Percentiles rank a stretch among this genome's conserved stretches.
These are phyloP conservation scores for Colletotrichum caudatum DNA, from an alignment of 2,329 filamentous ascomycete species.

Conservation along the genomic window DNA sequence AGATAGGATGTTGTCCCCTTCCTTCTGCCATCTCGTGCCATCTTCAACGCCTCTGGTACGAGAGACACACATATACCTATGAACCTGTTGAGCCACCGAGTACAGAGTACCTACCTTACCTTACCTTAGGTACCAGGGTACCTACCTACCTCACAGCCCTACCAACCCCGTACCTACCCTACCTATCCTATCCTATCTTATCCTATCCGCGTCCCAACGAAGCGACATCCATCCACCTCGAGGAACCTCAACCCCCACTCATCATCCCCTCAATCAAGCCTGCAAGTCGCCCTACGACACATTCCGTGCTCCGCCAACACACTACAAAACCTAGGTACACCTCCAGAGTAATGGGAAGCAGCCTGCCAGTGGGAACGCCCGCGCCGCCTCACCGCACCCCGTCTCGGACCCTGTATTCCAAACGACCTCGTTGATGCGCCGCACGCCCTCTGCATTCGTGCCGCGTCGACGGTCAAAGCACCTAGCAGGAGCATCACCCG, in stretches of 20 bases:
- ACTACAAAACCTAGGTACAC: too few species aligned
- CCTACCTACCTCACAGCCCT: slow-evolving; percentile 20
- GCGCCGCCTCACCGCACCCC: slow-evolving; percentile 5
- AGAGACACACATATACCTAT: background rate
- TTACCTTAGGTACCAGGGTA: too few species aligned
- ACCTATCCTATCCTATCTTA: too few species aligned
- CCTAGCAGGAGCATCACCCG: too few species aligned
- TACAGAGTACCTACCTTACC: background rate
- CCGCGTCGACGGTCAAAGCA: too few species aligned
- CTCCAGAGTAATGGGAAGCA: too few species aligned
- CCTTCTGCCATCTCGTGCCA: background rate
- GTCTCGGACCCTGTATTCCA: too few species aligned
- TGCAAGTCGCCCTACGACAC: background rate
- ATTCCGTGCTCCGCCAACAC: too few species aligned
- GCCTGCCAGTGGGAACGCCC: too few species aligned
- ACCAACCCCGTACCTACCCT: slow-evolving; percentile 1
- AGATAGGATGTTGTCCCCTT: slow-evolving; percentile 26
- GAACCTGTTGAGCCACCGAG: slow-evolving; percentile 35
- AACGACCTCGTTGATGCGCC: too few species aligned
- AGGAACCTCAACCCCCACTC: slow-evolving; percentile 12
- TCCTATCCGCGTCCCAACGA: slow-evolving; percentile 28
- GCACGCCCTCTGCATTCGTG: too few species aligned
- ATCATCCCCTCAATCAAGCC: background rate
- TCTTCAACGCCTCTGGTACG: slow-evolving; percentile 22
- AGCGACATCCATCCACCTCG: slow-evolving; percentile 16